Percentiles rank a stretch among this genome's conserved stretches.
These are phyloP conservation scores for Phytophthora melonis DNA, from an alignment of 352 stramenopile genomes.

Conservation along the genomic window DNA sequence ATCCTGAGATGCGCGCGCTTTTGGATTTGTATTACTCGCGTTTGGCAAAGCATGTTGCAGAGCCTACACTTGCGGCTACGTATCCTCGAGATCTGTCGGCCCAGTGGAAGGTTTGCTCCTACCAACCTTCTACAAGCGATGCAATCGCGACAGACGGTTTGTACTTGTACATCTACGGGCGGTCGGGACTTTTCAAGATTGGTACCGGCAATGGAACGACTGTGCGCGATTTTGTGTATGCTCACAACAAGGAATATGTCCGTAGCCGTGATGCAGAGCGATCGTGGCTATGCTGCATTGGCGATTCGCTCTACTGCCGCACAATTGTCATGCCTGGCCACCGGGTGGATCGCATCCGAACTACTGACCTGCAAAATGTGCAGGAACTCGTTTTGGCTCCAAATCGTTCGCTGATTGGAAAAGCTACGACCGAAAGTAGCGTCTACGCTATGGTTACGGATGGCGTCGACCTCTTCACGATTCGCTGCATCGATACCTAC, in stretches of 20 bases:
- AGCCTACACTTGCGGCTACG: conserved; percentile 50
- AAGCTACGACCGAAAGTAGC: conserved; percentile 58
- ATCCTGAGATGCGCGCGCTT: conserved; percentile 33
- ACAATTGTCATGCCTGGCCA: conserved; percentile 76
- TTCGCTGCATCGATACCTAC: conserved; percentile 72
- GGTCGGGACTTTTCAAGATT: conserved; percentile 72
- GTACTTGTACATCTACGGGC: conserved; percentile 77
- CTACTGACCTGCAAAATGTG: conserved; percentile 47
- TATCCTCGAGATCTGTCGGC: conserved; percentile 63
- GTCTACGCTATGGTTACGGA: conserved; percentile 83
- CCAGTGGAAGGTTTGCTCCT: conserved; percentile 76
- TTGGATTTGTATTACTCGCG: conserved; percentile 41
- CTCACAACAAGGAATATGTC: conserved; percentile 65
- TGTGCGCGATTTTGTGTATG: conserved; percentile 78
- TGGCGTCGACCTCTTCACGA: conserved; percentile 63
- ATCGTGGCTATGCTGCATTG: conserved; percentile 84
- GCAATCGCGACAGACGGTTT: conserved; percentile 74
- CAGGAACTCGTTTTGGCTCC: conserved; percentile 71
- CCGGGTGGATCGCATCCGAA: conserved; percentile 70
- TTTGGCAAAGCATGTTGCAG: conserved; percentile 40
- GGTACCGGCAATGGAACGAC: conserved; percentile 73
- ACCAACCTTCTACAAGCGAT: conserved; percentile 72
- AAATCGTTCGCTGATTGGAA: conserved; percentile 40
- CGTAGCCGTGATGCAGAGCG: conserved; percentile 70
- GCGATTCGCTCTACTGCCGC: conserved; percentile 69